Conservation (phyloP, 805 yeast genomes). For the Starmerella asiatica region DNA sequence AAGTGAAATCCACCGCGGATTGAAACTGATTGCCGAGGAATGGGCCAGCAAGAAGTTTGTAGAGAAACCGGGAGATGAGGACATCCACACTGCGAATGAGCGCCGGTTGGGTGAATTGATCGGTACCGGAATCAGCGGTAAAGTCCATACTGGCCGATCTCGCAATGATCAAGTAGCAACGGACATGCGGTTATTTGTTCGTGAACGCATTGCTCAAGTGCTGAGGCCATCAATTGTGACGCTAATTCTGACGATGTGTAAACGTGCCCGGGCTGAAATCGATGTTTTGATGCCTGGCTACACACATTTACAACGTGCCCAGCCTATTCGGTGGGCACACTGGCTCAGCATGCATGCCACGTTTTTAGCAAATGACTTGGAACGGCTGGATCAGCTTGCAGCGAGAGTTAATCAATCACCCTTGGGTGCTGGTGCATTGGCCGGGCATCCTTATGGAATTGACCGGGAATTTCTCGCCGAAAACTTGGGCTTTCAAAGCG, state of each 20-base stretch:
- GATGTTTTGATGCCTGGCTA: conserved; percentile 97
- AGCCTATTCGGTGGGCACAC: conserved; percentile 99
- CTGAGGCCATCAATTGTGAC: conserved; percentile 44
- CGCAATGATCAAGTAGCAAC: conserved; percentile 98
- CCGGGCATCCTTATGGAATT: conserved; percentile 99
- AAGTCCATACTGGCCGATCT: conserved; percentile 98
- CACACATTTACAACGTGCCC: conserved; percentile 96
- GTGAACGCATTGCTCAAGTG: conserved; percentile 48
- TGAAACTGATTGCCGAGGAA: conserved; percentile 56
- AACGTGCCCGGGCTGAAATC: conserved; percentile 74
- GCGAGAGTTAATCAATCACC: conserved; percentile 80
- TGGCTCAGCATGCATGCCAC: conserved; percentile 94
- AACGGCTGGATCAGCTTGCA: conserved; percentile 67
- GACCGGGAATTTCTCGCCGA: conserved; percentile 81
- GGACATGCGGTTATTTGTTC: conserved; percentile 91
- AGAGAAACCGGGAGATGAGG: conserved; percentile 86
- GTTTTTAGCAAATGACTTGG: conserved; percentile 79
- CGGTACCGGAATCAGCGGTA: conserved; percentile 88
- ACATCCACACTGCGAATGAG: conserved; percentile 97
- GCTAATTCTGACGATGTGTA: conserved; percentile 52
- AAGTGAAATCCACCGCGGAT: conserved; percentile 68
- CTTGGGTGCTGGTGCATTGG: conserved; percentile 93
- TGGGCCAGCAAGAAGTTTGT: conserved; percentile 62
- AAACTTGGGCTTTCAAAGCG: conserved; percentile 66
- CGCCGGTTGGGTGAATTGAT: conserved; percentile 93